Base-by-base conservation (phyloP, 768 basidiomycete species). In the Amanita polypyramis region DNA sequence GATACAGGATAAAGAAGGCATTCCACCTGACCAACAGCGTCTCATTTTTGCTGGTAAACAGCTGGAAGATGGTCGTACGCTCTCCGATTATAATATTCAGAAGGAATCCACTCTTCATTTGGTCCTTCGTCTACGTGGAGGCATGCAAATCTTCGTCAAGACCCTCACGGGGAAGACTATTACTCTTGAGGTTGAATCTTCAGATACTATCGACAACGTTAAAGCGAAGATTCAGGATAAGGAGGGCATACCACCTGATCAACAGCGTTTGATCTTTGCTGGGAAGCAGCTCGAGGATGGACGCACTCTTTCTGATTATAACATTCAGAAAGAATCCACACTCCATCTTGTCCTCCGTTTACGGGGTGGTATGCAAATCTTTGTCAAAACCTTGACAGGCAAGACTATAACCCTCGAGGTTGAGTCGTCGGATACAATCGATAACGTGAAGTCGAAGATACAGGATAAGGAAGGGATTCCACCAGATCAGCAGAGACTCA, bases 251-350 rank as follows among this genome's bases (percentile, higher is more conserved):
- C 84, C 85, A 17, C 92, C 90, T 20, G 88, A 92, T 67, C 91
- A 91, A 57, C 90, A 94, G 61, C 90, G 93, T 53, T 69, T 95
- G n/a, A 95, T 95, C 71, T 95, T 94, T 54, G 92, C 92, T 39
- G 92, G 92, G 51, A 94, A 95, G 69, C 92, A 94, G 63, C 78
- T 96, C 21, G 92, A 95, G 64, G 93, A 96, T 59, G 93, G 93
- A 3, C 82, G 92, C 42, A 95, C 87, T 3, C 73, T 91, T 0
- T 86, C 85, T 6, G 87, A 88, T 55, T 90, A 91, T 62, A 90
- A 92, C 63, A 93, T 95, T 56, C 92, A 95, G 77, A 94, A 94
- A 72, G 91, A 95, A 70, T 88, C 84, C 0, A 94, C 91, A 33
- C 83, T 95, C 45, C 92, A 94, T 58, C 77, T 70, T 58, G 89